Conservation (phyloP, 257 asterid species). For the Buddleja alternifolia region DNA sequence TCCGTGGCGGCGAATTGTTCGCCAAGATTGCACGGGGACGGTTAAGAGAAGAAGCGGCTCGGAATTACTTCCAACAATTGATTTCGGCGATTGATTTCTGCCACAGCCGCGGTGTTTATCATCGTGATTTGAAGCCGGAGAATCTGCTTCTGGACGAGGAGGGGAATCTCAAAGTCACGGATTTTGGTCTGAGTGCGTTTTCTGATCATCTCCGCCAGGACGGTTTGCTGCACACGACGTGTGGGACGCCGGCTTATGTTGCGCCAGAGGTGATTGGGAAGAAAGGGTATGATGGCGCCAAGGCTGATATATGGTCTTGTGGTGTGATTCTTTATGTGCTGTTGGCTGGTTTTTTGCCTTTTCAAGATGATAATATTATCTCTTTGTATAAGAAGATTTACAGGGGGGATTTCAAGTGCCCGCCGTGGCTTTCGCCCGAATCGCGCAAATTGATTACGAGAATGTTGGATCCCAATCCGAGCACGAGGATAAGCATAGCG, state of each 20-base stretch:
- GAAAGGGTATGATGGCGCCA: slow-evolving; percentile 44
- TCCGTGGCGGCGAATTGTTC: slow-evolving; percentile 61
- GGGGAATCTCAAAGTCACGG: slow-evolving; percentile 43
- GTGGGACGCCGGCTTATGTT: slow-evolving; percentile 50
- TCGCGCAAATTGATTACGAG: slow-evolving; percentile 36
- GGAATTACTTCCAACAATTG: slow-evolving; percentile 44
- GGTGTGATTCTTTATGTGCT: slow-evolving; percentile 49
- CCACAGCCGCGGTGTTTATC: slow-evolving; percentile 47
- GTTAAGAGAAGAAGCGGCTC: slow-evolving; percentile 37
- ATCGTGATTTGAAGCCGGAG: slow-evolving; percentile 46
- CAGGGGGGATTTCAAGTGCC: slow-evolving; percentile 53
- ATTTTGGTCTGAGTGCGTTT: slow-evolving; percentile 45
- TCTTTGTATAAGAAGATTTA: slow-evolving; percentile 47
- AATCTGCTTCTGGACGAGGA: slow-evolving; percentile 43
- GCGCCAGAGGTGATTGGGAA: slow-evolving; percentile 49
- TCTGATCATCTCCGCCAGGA: slow-evolving; percentile 42
- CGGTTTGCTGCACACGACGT: slow-evolving; percentile 46
- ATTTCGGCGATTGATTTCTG: slow-evolving; percentile 46
- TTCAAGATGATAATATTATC: slow-evolving; percentile 45
- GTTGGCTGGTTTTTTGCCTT: slow-evolving; percentile 49
- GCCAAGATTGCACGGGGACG: slow-evolving; percentile 45
- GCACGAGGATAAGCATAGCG: slow-evolving; percentile 41
- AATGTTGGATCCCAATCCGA: slow-evolving; percentile 53
- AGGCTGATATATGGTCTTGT: slow-evolving; percentile 56
- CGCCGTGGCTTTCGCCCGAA: slow-evolving; percentile 53